Evolutionary conservation across 2,329 filamentous ascomycete species (phyloP), one percentile per base, ranked within the genome.

Genomic region (Trichoderma arundinaceum): DNA sequence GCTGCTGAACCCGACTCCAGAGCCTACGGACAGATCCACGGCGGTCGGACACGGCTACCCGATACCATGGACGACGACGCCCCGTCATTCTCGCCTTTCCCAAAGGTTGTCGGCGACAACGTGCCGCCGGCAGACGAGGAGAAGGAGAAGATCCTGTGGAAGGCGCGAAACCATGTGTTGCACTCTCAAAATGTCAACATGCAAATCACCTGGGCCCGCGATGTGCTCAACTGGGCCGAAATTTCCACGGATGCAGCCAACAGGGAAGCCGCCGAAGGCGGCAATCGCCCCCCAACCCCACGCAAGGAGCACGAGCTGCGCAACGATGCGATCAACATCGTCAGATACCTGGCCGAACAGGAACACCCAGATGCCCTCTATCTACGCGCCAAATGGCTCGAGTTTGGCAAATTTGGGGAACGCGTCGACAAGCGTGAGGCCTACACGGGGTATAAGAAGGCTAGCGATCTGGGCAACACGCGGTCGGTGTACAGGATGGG

Each of bases 151-250:
- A 93, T 92, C 56, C 80, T 99, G 61, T 95, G 96, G 81, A 90
- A 89, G 75, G 92, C 93, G 39, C 88, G 94, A 64, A 81, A 91
- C 68, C 86, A 91, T 66, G 94, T 98, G 41, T 84, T 99, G 69
- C 92, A 93, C 74, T 97, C 93, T 53, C 96, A 96, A 74, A 94
- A 99, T 76, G 92, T 96, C 56, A 90, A 96, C 71, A 96, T 96
- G 88, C 95, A 99, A 81, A 85, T 99, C 73, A 92, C 92, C 67
- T 99, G 95, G 95, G 94, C 95, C 46, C 91, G 96, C 74, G 95
- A 98, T 78, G 90, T 93, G 51, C 84, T 99, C 66, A 88, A 89
- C 61, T 97, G 93, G 82, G 92, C 94, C 38, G 94, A 97, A 74
- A 89, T 93, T 65, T 87, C 92, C 56, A 86, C 90, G 73, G 90